phyloP scores from a whole-genome alignment of 495 filamentous ascomycete genomes.

The Chlorociboria aeruginascens region DNA sequence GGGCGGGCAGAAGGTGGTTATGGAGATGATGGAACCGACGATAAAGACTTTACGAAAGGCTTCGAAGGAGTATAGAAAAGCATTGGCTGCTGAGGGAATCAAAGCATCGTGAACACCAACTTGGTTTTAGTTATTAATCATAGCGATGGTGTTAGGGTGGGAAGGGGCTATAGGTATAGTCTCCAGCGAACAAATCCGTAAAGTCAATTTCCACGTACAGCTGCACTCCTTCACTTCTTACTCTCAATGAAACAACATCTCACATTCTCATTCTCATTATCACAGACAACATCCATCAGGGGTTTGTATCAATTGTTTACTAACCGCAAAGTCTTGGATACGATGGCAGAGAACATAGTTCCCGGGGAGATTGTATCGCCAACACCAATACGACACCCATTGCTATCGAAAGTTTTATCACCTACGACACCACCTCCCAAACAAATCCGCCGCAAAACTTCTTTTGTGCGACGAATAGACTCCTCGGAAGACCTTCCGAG shows the following conservation, averaged over 20 bases:
- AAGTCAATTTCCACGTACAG: slow-evolving; percentile 6
- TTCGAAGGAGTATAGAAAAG: slow-evolving; percentile 47
- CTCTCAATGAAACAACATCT: too few relatives aligned
- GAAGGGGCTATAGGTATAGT: background rate
- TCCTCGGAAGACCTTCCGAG: slow-evolving; percentile 27
- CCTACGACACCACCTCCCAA: slow-evolving; percentile 13
- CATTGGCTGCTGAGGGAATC: slow-evolving; percentile 34
- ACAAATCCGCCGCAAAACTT: slow-evolving; percentile 16
- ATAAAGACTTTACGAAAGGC: slow-evolving; percentile 55
- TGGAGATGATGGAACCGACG: slow-evolving; percentile 60
- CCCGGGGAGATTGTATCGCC: background rate
- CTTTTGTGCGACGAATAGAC: slow-evolving; percentile 16
- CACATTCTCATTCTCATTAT: too few relatives aligned
- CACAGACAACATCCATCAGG: too few relatives aligned
- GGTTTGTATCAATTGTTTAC: background rate
- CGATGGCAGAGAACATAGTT: background rate
- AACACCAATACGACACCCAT: slow-evolving; percentile 1
- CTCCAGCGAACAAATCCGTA: slow-evolving; percentile 6
- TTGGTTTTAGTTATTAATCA: slow-evolving; percentile 8
- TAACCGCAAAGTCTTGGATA: background rate
- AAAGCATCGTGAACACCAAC: slow-evolving; percentile 5
- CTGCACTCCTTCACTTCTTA: too few relatives aligned
- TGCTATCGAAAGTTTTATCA: slow-evolving; percentile 16
- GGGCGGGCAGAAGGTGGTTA: slow-evolving; percentile 67
- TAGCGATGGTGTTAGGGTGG: slow-evolving; percentile 13